Base-by-base conservation (phyloP, 306 rosid species). In the Casuarina equisetifolia region DNA sequence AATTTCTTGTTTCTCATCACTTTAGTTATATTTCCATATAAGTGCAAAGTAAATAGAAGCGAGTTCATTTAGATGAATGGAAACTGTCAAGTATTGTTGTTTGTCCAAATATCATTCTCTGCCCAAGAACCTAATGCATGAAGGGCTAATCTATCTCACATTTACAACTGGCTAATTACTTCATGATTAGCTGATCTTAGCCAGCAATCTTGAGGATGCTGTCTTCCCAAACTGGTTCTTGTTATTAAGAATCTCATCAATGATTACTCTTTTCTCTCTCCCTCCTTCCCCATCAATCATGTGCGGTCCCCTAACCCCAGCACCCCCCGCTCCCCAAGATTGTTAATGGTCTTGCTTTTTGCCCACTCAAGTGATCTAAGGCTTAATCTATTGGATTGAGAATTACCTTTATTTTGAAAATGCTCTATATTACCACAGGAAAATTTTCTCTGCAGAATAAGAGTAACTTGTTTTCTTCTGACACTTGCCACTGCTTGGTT, bases 391-490 rank as follows among this genome's bases (percentile, higher is more conserved):
- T 64, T 64, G 15, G 63, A 16, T 39, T 39, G 12, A 25, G 6
- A 38, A 64, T 39, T 64, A 25, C 70, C 70, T 15, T 64, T 39
- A 64, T 64, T 43, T 64, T 39, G 70, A 64, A 17, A 19, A 39
- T 15, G 48, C 70, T 64, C 70, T 64, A 39, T 40, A 38, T 36
- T 64, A 46, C 5, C 2, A 64, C 16, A 38, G 46, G 70, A 46
- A 38, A 64, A 38, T 39, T 35, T 61, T 39, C 32, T 25, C 32
- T 64, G 16, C 70, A 6, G 48, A 6, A 64, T 46, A 9, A 64
- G 45, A 64, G 39, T 32, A 10, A 32, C 48, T 64, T 17, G 20
- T 10, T 64, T 64, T 39, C 70, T 64, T 45, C 48, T 12, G 3
- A 39, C 15, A 38, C 39, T 15, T 39, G n/a, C 48, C 25, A 64